Conservation (phyloP, 2,329 filamentous ascomycete genomes). For the Rhynchosporium secalis region DNA sequence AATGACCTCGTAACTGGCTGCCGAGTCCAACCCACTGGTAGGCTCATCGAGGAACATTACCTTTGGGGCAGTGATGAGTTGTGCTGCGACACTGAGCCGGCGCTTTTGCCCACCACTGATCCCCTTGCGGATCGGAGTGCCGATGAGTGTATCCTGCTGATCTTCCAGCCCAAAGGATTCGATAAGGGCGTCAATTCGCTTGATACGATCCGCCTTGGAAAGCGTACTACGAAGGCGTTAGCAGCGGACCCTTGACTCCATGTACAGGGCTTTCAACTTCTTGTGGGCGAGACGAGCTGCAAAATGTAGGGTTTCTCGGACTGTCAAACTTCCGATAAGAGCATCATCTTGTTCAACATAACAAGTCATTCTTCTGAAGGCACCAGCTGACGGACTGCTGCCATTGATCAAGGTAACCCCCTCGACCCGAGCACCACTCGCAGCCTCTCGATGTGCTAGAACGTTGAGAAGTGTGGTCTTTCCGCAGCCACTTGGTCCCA, state of each 20-base stretch:
- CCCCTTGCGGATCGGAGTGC: slow-evolving; percentile 80
- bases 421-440: slow-evolving; percentile 54
- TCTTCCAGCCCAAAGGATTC: slow-evolving; percentile 70
- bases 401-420: slow-evolving; percentile 66
- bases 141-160: slow-evolving; percentile 71
- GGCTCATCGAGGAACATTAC: slow-evolving; percentile 87
- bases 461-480: slow-evolving; percentile 85
- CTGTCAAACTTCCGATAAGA: slow-evolving; percentile 76
- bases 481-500: slow-evolving; percentile 73
- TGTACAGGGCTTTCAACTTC: slow-evolving; percentile 43
- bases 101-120: slow-evolving; percentile 85
- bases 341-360: slow-evolving; percentile 91
- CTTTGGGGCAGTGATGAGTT: slow-evolving; percentile 77
- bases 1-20: slow-evolving; percentile 59
- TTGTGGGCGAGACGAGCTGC: slow-evolving; percentile 67
- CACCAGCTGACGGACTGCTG: slow-evolving; percentile 48
- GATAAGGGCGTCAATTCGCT: slow-evolving; percentile 66
- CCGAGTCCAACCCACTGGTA: slow-evolving; percentile 80
- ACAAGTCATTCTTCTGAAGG: slow-evolving; percentile 65
- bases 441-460: slow-evolving; percentile 61
- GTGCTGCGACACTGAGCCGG: slow-evolving; percentile 75
- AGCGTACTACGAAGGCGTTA: slow-evolving; percentile 39
- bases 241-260: background rate
- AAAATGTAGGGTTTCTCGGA: slow-evolving; percentile 77
- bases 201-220: slow-evolving; percentile 54